Evolutionary conservation across 2,329 filamentous ascomycete genomes (phyloP).

Genomic region (Nemania serpens): DNA sequence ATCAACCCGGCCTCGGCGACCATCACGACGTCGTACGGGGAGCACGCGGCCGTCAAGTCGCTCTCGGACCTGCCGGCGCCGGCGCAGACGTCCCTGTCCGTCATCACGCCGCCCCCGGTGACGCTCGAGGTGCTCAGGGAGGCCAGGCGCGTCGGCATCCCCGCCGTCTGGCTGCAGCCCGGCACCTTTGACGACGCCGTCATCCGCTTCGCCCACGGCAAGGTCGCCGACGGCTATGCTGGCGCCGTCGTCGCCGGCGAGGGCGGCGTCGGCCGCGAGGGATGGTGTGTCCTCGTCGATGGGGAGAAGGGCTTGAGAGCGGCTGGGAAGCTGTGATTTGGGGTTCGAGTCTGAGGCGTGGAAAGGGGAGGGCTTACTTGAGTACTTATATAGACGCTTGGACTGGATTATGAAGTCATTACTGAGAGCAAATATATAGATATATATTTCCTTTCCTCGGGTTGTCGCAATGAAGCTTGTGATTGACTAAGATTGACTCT

Average conservation of each 20-base stretch:
- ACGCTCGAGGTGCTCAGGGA: constrained; percentile 77
- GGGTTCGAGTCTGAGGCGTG: not conserved
- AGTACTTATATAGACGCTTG: not conserved
- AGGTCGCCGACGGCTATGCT: constrained; percentile 57
- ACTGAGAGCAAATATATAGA: not conserved
- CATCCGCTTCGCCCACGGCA: constrained; percentile 65
- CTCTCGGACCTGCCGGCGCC: constrained; percentile 70
- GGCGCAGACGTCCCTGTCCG: constrained; percentile 73
- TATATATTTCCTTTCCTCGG: not conserved
- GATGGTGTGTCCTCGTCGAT: constrained; percentile 88
- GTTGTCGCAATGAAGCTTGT: not conserved
- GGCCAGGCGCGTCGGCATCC: constrained; percentile 73
- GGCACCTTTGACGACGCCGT: constrained; percentile 83
- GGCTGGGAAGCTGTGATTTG: constrained; percentile 55
- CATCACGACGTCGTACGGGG: constrained; percentile 63
- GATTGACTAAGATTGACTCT: not conserved
- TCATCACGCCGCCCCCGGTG: constrained; percentile 83
- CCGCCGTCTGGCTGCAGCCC: constrained; percentile 86
- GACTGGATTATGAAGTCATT: not conserved
- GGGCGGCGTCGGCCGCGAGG: constrained; percentile 72
- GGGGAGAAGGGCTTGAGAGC: constrained; percentile 68
- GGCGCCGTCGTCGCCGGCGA: constrained; percentile 69
- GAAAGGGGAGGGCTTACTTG: not conserved
- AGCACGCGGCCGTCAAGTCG: constrained; percentile 67
- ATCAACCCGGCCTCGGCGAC: constrained; percentile 75